A percentile compares a stretch with the other conserved stretches of the same genome.
phyloP scores from a whole-genome alignment of 2,329 filamentous ascomycete genomes.

The Exserohilum rostratum region DNA sequence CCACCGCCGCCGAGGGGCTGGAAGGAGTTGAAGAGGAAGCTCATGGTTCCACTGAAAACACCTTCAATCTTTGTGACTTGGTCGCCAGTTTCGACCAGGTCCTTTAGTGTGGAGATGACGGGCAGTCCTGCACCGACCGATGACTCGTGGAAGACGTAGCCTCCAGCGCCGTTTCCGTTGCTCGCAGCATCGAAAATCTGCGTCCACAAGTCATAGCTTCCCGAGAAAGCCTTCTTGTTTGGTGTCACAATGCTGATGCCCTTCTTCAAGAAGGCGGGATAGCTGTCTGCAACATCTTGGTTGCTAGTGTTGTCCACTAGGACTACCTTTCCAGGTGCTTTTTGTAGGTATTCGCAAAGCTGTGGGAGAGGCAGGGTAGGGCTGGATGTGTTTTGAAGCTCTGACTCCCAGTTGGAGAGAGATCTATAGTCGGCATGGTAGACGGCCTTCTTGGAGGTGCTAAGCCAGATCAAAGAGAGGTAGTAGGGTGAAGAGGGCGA shows the following conservation, averaged over 20 bases:
- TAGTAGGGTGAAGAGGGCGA: conserved; percentile 65
- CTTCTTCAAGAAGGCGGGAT: conserved; percentile 78
- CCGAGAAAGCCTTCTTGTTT: conserved; percentile 98
- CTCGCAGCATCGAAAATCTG: conserved; percentile 80
- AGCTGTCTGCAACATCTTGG: conserved; percentile 80
- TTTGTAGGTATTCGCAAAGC: conserved; percentile 77
- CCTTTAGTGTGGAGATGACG: conserved; percentile 89
- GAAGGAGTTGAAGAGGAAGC: conserved; percentile 97
- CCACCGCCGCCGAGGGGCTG: conserved; percentile 77
- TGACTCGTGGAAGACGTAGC: conserved; percentile 92
- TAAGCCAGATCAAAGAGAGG: conserved; percentile 81
- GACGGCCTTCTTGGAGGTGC: conserved; percentile 82
- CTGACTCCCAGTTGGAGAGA: conserved; percentile 64
- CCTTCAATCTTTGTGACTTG: conserved; percentile 91
- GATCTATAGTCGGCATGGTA: conserved; percentile 75
- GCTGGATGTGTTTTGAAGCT: conserved; percentile 68
- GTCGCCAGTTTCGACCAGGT: conserved; percentile 93
- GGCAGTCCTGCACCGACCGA: conserved; percentile 93
- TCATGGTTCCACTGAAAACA: conserved; percentile 97
- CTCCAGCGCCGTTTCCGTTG: conserved; percentile 65
- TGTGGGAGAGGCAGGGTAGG: conserved; percentile 71
- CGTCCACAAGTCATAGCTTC: conserved; percentile 79
- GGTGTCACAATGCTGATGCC: conserved; percentile 93
- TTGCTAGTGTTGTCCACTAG: conserved; percentile 97
- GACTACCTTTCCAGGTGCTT: conserved; percentile 77